Percentiles rank a stretch among this genome's conserved stretches.
phyloP scores from a whole-genome alignment of 2,329 filamentous ascomycete species.

The Didymella glomerata region DNA sequence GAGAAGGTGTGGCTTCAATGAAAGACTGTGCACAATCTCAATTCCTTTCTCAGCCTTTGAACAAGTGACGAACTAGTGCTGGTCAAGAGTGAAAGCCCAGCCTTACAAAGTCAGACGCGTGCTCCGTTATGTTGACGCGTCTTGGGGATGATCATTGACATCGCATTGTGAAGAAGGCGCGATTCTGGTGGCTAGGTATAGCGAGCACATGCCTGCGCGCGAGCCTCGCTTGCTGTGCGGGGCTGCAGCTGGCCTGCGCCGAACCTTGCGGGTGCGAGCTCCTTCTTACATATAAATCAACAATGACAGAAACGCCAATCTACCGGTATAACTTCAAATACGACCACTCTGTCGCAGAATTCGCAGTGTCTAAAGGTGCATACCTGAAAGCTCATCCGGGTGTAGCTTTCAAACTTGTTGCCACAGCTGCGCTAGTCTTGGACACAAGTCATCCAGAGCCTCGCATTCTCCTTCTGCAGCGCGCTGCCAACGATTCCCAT shows the following conservation, averaged over 20 bases:
- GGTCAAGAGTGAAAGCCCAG: no score
- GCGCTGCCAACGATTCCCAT: constrained; percentile 56
- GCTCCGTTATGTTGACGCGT: background rate
- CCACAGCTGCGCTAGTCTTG: constrained; percentile 13
- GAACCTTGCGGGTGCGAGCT: background rate
- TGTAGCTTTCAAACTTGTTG: background rate
- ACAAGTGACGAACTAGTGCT: background rate
- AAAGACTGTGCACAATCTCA: background rate
- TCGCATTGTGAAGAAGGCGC: background rate
- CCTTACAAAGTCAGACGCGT: background rate
- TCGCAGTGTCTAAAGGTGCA: constrained; percentile 5
- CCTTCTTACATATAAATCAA: background rate
- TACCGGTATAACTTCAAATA: constrained; percentile 3
- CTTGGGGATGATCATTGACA: background rate
- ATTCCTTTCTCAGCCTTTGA: background rate
- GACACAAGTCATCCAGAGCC: background rate
- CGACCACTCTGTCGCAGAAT: constrained; percentile 5
- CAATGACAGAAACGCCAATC: background rate
- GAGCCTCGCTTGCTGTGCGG: constrained; percentile 7
- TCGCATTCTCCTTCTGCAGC: constrained; percentile 59
- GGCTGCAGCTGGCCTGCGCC: background rate
- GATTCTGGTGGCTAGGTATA: background rate
- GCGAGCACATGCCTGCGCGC: background rate
- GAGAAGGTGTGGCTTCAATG: constrained; percentile 11
- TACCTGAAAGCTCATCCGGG: constrained; percentile 2